Percentiles rank a stretch among this genome's conserved stretches.
Conservation (phyloP, 176 grass and related monocot species). For the Secale cereale region DNA sequence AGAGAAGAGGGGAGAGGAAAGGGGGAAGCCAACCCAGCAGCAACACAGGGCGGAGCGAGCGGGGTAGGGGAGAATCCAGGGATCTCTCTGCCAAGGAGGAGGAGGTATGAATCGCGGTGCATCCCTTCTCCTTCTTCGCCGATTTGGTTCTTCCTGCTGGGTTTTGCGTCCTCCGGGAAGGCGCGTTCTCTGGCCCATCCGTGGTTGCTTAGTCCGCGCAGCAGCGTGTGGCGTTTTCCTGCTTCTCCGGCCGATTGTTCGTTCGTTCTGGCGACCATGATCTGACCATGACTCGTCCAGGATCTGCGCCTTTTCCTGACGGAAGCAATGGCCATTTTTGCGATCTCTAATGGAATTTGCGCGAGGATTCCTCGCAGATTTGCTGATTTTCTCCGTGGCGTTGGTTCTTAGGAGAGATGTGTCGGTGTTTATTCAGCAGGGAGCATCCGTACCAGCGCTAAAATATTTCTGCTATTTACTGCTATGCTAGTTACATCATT, state of each 20-base stretch:
- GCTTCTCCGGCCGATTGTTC: not conserved
- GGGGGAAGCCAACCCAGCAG: not conserved
- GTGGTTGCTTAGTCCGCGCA: not conserved
- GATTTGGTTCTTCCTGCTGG: not conserved
- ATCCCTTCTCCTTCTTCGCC: not conserved
- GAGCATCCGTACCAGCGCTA: not conserved
- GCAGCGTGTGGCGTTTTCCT: not conserved
- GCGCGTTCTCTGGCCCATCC: not conserved
- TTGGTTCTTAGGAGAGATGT: not conserved
- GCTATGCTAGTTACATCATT: not conserved
- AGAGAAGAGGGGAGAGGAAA: not conserved
- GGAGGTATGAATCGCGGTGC: conserved; percentile 17
- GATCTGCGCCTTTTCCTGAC: conserved; percentile 25
- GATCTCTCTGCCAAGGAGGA: conserved; percentile 9
- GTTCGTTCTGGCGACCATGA: not conserved
- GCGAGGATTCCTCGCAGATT: not conserved
- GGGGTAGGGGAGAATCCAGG: not conserved
- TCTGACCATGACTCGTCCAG: not conserved
- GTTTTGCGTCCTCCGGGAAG: not conserved
- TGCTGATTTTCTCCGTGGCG: not conserved
- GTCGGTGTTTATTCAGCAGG: not conserved
- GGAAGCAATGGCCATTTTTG: not conserved
- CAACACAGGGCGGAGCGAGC: not conserved
- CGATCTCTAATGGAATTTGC: not conserved
- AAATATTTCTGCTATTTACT: not conserved